Evolutionary conservation across 2,329 filamentous ascomycete species (phyloP), one percentile per base, ranked within the genome.

Genomic region (Colletotrichum sidae): DNA sequence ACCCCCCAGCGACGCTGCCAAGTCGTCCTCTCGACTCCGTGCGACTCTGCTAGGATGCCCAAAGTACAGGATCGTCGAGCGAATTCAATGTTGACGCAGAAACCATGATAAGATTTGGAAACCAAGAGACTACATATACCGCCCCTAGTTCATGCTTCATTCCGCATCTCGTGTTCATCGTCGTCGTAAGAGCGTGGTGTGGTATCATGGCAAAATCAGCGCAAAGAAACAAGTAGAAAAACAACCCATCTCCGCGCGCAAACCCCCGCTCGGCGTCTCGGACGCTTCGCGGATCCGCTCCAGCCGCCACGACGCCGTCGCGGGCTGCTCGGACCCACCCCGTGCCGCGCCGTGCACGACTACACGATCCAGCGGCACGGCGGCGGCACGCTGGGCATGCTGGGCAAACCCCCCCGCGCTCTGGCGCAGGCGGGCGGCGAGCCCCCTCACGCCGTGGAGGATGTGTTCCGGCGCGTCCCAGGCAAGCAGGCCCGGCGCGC

Each of bases 391-490:
- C 15, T 15, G 15, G 15, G 15, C 69, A 25, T 71, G 67, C 5
- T 70, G 65, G 0, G 71, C 37, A 13, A 68, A 67, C 33, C 70
- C 72, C n/a, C 85, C 75, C 13, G 80, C 75, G 42, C 70, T 69
- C 58, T 84, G 80, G 8, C 68, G 37, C 8, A 85, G 70, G 3
- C 75, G 76, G 58, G 75, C 75, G 0, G 80, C 78, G 39, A 86
- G 72, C 4, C 74, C 78, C 39, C 78, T 73, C 3, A 78, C 75
- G 0, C 84, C 84, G 3, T 76, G 69, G 0, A 74, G 69, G 60
- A 86, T 81, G 42, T 83, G 69, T 38, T 83, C 80, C 2, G 83
- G 83, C 13, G 79, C 73, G 63, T 85, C 83, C 80, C 82, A 84
- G 10, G 80, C 78, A 39, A 86, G 69, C 39, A 86, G 73, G 0